phyloP scores from a whole-genome alignment of 2,329 filamentous ascomycete genomes.

The Xylariaceae sp. region DNA sequence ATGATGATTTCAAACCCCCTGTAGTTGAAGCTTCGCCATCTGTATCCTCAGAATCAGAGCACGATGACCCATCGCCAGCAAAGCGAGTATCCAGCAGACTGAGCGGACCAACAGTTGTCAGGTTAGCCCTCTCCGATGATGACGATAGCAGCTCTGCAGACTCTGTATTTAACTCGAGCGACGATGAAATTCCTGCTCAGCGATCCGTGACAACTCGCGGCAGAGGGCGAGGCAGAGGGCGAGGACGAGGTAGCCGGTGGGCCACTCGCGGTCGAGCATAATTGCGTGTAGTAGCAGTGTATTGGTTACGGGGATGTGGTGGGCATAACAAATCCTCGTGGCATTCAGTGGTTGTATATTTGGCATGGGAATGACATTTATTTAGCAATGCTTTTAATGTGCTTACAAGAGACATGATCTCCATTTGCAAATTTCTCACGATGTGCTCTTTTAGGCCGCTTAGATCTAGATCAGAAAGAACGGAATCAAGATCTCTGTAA shows the following conservation, averaged over 20 bases:
- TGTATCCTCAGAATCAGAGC: conserved; percentile 26
- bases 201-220: conserved; percentile 53
- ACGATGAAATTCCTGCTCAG: conserved; percentile 27
- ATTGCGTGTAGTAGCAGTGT: conserved; percentile 34
- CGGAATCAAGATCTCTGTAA: too few species aligned
- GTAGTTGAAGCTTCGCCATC: conserved; percentile 28
- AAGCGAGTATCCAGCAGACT: conserved; percentile 21
- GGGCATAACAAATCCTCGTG: neutral
- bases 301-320: neutral
- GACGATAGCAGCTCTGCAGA: conserved; percentile 31
- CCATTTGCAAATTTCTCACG: too few species aligned
- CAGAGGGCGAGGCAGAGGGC: conserved; percentile 25
- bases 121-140: conserved; percentile 29
- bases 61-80: conserved; percentile 8
- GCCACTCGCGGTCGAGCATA: conserved; percentile 48
- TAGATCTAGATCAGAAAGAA: too few species aligned
- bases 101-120: conserved; percentile 35
- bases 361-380: neutral
- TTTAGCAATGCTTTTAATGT: neutral
- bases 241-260: conserved; percentile 25
- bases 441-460: neutral
- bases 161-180: conserved; percentile 27
- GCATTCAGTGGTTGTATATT: neutral
- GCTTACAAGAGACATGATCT: neutral
- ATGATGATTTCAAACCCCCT: conserved; percentile 35